Evolutionary conservation across 129 eudicot species (phyloP), one percentile per base, ranked within the genome.

Genomic region (Pulicaria dysenterica): DNA sequence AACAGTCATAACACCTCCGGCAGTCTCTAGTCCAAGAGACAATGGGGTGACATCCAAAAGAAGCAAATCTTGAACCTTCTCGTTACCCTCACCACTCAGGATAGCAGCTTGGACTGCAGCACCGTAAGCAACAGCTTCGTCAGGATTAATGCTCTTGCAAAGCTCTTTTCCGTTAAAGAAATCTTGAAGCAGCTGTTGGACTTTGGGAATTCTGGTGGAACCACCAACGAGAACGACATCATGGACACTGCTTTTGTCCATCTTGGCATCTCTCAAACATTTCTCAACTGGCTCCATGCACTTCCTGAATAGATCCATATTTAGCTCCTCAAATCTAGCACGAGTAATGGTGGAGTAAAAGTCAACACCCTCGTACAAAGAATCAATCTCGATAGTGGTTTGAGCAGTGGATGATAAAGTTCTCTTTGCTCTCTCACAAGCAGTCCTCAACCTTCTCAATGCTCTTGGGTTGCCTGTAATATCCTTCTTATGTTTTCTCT

Each of bases 181-280:
- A n/a, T n/a, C n/a, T n/a, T n/a, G n/a, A n/a, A n/a, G n/a, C n/a
- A n/a, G n/a, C n/a, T n/a, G n/a, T n/a, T n/a, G n/a, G n/a, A n/a
- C n/a, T n/a, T n/a, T n/a, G n/a, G n/a, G n/a, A n/a, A n/a, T n/a
- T n/a, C n/a, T n/a, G n/a, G n/a, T n/a, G n/a, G n/a, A 77, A 1
- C 82, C 82, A 41, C 82, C 82, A 8, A 77, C 82, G 6, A 77
- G 70, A 61, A 77, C 82, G 0, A 77, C 76, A 16, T 76, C 80
- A 58, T 76, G 74, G 38, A 76, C 75, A 1, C 16, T 14, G 16
- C 61, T 67, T 59, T 76, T 76, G 38, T 76, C 75, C 80, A 76
- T 76, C 53, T 76, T 76, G 0, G 80, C 80, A 3, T 76, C 74
- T 16, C 80, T 57, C 58, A 76, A 58, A 15, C 80, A 76, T 36